Conservation (phyloP, 2,329 filamentous ascomycete genomes). For the Orbilia ellipsospora region DNA sequence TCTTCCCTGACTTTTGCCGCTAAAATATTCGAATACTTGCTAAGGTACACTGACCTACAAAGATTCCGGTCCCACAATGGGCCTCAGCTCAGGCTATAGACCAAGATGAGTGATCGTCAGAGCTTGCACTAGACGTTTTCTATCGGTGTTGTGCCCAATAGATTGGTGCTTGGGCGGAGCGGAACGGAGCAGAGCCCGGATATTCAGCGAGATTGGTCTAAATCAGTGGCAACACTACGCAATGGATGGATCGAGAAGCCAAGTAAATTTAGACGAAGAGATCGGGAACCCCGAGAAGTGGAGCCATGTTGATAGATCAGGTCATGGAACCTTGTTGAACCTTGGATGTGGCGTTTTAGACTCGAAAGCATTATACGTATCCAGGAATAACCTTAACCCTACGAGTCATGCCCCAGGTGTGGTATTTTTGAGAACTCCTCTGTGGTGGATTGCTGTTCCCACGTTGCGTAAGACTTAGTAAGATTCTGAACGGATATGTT, state of each 20-base stretch:
- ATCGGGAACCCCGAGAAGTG: slow-evolving; percentile 35
- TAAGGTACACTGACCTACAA: slow-evolving; percentile 27
- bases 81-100: slow-evolving; percentile 13
- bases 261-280: slow-evolving; percentile 17
- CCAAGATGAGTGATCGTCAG: slow-evolving; percentile 1
- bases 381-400: background rate
- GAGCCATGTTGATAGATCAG: background rate
- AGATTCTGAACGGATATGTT: too few relatives aligned
- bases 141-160: slow-evolving; percentile 17
- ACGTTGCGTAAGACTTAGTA: too few relatives aligned
- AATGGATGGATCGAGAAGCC: background rate
- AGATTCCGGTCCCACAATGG: slow-evolving; percentile 27
- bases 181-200: background rate
- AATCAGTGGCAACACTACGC: slow-evolving; percentile 34
- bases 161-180: background rate
- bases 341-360: too few relatives aligned
- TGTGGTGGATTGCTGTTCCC: too few relatives aligned
- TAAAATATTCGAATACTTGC: slow-evolving; percentile 23
- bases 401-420: too few relatives aligned
- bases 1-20: slow-evolving; percentile 19
- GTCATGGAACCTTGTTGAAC: too few relatives aligned
- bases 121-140: background rate
- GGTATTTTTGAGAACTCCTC: too few relatives aligned
- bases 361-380: too few relatives aligned
- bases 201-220: slow-evolving; percentile 29